phyloP scores from a whole-genome alignment of 768 basidiomycete genomes.

The Pholiota molesta region DNA sequence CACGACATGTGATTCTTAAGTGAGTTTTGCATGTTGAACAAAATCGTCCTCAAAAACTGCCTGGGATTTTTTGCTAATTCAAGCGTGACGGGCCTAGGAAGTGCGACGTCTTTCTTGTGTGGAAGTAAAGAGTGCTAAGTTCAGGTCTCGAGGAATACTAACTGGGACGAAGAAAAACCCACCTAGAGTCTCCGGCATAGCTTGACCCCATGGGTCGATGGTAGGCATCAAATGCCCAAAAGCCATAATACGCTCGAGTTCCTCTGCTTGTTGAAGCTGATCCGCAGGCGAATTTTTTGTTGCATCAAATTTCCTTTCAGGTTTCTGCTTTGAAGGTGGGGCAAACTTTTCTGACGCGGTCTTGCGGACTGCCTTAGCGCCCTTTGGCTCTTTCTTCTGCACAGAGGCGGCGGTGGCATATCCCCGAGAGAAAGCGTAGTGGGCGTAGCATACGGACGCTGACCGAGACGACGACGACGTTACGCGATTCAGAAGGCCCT shows the following conservation, averaged over 20 bases:
- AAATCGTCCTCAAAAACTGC: conserved; percentile 2
- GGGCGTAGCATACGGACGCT: conserved; percentile 9
- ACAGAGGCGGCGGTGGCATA: conserved; percentile 16
- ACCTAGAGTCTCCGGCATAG: conserved; percentile 42
- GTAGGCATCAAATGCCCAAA: conserved; percentile 39
- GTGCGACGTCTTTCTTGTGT: conserved; percentile 42
- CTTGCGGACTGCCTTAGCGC: not conserved
- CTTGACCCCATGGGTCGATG: conserved; percentile 45
- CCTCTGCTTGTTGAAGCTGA: conserved; percentile 32
- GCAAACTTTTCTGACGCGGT: conserved; percentile 14
- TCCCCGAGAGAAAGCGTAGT: conserved; percentile 7
- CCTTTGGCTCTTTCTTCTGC: not conserved
- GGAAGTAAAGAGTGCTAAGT: conserved; percentile 12
- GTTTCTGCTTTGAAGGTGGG: conserved; percentile 13
- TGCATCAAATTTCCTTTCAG: conserved; percentile 5
- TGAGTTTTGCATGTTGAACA: conserved; percentile 17
- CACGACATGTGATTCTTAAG: conserved; percentile 27
- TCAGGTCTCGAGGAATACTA: conserved; percentile 3
- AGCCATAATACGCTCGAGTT: conserved; percentile 38
- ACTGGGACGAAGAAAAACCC: conserved; percentile 10
- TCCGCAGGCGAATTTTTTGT: no score
- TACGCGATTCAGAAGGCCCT: conserved; percentile 11
- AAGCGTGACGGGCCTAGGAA: not conserved
- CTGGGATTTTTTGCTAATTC: not conserved
- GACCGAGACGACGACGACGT: conserved; percentile 14